These are phyloP conservation scores for Saksenaea oblongispora DNA, from an alignment of 371 early-diverging fungal genomes.

Conservation along the genomic window DNA sequence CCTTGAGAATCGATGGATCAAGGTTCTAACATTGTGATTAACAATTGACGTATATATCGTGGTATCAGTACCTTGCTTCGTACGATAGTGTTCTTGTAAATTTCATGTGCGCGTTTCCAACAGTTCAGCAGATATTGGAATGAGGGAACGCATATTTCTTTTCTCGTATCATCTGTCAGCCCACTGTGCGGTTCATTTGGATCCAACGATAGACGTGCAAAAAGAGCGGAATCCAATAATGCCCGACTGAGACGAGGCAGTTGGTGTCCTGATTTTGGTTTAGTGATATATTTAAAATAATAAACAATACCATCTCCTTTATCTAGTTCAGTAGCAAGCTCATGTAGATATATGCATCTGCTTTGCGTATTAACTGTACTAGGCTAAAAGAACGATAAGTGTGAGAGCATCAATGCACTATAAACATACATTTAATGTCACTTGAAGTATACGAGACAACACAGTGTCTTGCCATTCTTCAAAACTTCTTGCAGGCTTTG, in stretches of 20 bases:
- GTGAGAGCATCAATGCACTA: not conserved
- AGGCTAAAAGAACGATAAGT: constrained; percentile 13
- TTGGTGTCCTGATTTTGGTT: constrained; percentile 28
- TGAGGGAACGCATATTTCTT: constrained; percentile 42
- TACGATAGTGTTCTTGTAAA: constrained; percentile 47
- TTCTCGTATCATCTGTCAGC: constrained; percentile 43
- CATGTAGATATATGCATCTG: constrained; percentile 37
- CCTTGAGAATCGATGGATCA: constrained; percentile 54
- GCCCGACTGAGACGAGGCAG: constrained; percentile 51
- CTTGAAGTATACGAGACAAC: constrained; percentile 75
- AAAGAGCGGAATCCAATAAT: constrained; percentile 73
- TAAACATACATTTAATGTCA: constrained; percentile 76
- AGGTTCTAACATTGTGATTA: constrained; percentile 40
- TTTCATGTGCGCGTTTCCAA: constrained; percentile 71
- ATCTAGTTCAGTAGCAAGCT: constrained; percentile 37
- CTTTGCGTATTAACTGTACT: constrained; percentile 33
- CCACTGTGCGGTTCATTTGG: constrained; percentile 47
- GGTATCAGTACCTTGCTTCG: constrained; percentile 45
- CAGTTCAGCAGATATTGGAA: constrained; percentile 81
- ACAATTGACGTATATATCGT: not conserved
- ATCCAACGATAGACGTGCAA: constrained; percentile 75
- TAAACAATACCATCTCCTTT: constrained; percentile 38
- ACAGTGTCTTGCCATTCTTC: constrained; percentile 89
- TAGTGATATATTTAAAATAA: not conserved
- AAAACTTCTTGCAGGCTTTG: constrained; percentile 57